Evolutionary conservation across 306 rosid species (phyloP).

Genomic region (Pyrus bretschneideri): DNA sequence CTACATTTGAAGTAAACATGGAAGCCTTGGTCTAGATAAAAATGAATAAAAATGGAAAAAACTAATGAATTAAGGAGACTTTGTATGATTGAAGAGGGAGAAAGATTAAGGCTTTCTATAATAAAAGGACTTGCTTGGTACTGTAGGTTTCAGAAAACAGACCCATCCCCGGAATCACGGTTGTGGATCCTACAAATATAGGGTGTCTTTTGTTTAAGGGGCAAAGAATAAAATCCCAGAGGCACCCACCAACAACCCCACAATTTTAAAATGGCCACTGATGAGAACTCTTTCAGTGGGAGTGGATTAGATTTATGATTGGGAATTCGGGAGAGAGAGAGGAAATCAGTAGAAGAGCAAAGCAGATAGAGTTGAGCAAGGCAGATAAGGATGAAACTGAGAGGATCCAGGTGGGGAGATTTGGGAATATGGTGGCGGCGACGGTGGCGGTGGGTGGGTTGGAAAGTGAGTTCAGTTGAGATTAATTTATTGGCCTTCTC

Average conservation of each 20-base stretch:
- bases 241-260: constrained; percentile 43
- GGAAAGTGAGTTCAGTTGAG: background rate
- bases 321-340: background rate
- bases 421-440: constrained; percentile 14
- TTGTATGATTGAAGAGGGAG: too few species aligned
- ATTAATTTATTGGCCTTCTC: constrained; percentile 8
- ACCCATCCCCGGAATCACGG: constrained; percentile 60
- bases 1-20: too few species aligned
- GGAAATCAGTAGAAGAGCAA: background rate
- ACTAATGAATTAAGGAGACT: too few species aligned
- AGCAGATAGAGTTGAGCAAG: background rate
- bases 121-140: constrained; percentile 18
- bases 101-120: background rate
- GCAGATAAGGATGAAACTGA: constrained; percentile 15
- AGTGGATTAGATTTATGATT: constrained; percentile 2
- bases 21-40: too few species aligned
- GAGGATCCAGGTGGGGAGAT: constrained; percentile 14
- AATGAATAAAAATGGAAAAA: too few species aligned
- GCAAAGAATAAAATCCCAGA: constrained; percentile 54
- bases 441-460: constrained; percentile 26
- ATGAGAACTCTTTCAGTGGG: constrained; percentile 30
- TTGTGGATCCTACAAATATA: constrained; percentile 29
- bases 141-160: background rate
- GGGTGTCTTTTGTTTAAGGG: constrained; percentile 36
- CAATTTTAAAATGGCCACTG: constrained; percentile 14